Evolutionary conservation across 495 filamentous ascomycete species (phyloP).

Genomic region (Penicillium argentinense): DNA sequence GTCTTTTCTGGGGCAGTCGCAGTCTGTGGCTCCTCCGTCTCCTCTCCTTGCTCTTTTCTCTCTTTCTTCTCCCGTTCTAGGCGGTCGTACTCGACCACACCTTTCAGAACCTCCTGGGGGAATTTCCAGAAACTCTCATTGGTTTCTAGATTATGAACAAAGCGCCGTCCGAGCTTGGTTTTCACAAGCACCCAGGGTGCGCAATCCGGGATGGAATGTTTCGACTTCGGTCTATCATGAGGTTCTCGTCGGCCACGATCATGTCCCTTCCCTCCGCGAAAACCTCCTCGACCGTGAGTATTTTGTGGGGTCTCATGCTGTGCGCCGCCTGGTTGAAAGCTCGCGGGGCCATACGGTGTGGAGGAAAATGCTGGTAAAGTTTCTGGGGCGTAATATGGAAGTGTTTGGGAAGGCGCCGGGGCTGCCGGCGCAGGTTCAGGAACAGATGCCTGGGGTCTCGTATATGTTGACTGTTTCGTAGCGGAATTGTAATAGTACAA

Average conservation of each 20-base stretch:
- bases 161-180: constrained; percentile 83
- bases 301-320: constrained; percentile 21
- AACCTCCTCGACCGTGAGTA: constrained; percentile 35
- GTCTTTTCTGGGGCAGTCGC: constrained; percentile 1
- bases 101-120: constrained; percentile 78
- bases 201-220: constrained; percentile 73
- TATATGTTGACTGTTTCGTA: constrained; percentile 88
- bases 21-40: constrained; percentile 26
- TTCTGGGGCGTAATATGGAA: constrained; percentile 32
- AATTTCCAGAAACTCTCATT: constrained; percentile 93
- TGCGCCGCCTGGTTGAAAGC: constrained; percentile 17
- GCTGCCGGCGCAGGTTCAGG: constrained; percentile 28
- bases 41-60: constrained; percentile 40
- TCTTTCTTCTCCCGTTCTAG: constrained; percentile 52
- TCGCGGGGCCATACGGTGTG: constrained; percentile 39
- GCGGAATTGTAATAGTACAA: constrained; percentile 85
- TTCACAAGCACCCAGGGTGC: constrained; percentile 91
- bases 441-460: constrained; percentile 53
- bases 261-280: constrained; percentile 49
- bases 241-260: constrained; percentile 59
- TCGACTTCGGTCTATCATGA: constrained; percentile 77
- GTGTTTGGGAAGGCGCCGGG: constrained; percentile 18
- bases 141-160: constrained; percentile 80
- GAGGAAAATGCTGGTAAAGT: constrained; percentile 43
- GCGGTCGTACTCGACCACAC: constrained; percentile 69